Evolutionary conservation across 2,329 filamentous ascomycete species (phyloP), one percentile per base, ranked within the genome.

Genomic region (Clarireedia homoeocarpa): DNA sequence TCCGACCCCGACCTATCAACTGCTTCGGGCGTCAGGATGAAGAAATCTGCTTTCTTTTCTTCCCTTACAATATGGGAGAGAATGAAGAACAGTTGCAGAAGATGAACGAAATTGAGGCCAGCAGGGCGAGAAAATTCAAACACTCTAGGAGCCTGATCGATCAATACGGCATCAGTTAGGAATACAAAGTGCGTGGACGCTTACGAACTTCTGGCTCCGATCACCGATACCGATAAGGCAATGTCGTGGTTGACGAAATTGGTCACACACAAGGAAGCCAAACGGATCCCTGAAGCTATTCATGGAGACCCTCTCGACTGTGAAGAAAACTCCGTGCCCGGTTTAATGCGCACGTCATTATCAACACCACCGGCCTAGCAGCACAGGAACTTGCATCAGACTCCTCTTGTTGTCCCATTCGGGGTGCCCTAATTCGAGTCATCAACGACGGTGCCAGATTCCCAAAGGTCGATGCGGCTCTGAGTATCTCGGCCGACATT

Each of bases 401-500:
- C 46, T 9, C 17, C 9, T 38, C 34, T 6, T 53, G 49, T 27
- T 57, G 30, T 36, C 55, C 55, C 10, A 10, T 57, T 20, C 9
- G 55, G 46, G 55, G 50, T 24, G 55, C 50, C 7, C 20, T 57
- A 12, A 20, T 57, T 17, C 55, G 55, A 17, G 23, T 57, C 12
- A 53, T 53, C 36, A 57, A 57, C 26, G 50, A 57, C 24, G 50
- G 55, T 6, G 34, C 40, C n/a, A 17, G 26, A 17, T 57, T 57
- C 38, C 34, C 50, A 12, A 55, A 55, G 17, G 17, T 55, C 46
- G 14, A 17, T 26, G n/a, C 24, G 7, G 54, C 54, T 1, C 26
- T 56, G 40, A n/a, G 17, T 9, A 48, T 52, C 20, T 9, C 26
- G 9, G 48, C 40, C 10, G 54, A 48, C 23, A 42, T 23, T 30